Evolutionary conservation across 2,329 filamentous ascomycete genomes (phyloP).

Genomic region (Fusarium decemcellulare): DNA sequence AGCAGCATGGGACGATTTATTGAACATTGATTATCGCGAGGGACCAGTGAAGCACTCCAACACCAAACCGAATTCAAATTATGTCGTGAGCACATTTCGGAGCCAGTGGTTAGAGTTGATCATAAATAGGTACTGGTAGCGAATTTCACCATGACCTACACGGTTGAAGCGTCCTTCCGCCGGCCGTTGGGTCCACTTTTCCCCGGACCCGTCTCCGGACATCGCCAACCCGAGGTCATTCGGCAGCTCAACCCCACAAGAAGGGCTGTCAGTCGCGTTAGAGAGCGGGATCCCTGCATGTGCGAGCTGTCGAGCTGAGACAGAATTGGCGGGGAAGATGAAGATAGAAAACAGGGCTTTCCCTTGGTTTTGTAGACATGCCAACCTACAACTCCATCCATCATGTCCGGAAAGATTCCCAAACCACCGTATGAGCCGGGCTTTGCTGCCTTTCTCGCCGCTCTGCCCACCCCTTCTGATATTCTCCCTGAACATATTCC

Average conservation of each 20-base stretch:
- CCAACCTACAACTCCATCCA: not conserved
- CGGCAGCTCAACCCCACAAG: slow-evolving; percentile 17
- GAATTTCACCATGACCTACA: slow-evolving; percentile 9
- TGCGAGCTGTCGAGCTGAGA: slow-evolving; percentile 5
- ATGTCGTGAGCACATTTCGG: not conserved
- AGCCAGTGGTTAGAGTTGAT: too few species aligned
- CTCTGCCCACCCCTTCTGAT: slow-evolving; percentile 25
- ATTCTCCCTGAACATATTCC: slow-evolving; percentile 34
- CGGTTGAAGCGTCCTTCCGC: not conserved
- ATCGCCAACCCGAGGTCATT: slow-evolving; percentile 21
- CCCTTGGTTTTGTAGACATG: not conserved
- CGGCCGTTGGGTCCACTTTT: slow-evolving; percentile 12
- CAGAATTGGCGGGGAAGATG: slow-evolving; percentile 1
- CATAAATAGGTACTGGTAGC: not conserved
- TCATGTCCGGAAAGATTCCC: slow-evolving; percentile 25
- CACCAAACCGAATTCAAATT: not conserved
- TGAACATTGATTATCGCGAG: not conserved
- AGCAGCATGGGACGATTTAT: not conserved
- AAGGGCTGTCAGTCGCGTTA: not conserved
- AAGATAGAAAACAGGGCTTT: not conserved
- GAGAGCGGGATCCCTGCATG: slow-evolving; percentile 9
- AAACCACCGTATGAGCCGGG: slow-evolving; percentile 42
- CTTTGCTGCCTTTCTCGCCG: slow-evolving; percentile 32
- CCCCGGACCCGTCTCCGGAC: not conserved
- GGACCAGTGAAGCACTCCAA: not conserved